Percentiles rank a stretch among this genome's conserved stretches.
These are phyloP conservation scores for Pseudocercospora eumusae DNA, from an alignment of 2,329 filamentous ascomycete genomes.

Conservation along the genomic window DNA sequence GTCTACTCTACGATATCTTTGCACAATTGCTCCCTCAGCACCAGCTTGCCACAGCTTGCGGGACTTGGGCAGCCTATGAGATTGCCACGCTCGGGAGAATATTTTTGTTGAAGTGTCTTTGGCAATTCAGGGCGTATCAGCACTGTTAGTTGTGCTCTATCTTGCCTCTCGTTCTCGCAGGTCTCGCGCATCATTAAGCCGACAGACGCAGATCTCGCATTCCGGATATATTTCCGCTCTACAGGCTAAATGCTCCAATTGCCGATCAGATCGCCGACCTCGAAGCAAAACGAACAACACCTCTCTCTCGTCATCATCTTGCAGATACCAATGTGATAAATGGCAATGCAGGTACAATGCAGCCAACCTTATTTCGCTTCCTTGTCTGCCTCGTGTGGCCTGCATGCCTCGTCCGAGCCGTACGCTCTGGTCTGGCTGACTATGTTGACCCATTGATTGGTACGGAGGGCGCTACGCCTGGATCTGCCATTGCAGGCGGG, in stretches of 20 bases:
- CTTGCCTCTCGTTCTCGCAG: not conserved
- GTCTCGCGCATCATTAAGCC: not conserved
- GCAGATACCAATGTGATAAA: not conserved
- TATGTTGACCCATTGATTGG: conserved; percentile 53
- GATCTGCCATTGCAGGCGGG: conserved; percentile 31
- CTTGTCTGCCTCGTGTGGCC: not conserved
- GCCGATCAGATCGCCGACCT: not conserved
- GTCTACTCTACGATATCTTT: not conserved
- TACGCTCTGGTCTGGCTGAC: conserved; percentile 7
- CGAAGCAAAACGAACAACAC: not conserved
- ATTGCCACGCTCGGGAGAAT: not conserved
- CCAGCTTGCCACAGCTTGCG: not conserved
- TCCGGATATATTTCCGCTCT: not conserved
- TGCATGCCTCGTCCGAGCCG: not conserved
- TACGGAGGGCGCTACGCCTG: conserved; percentile 48
- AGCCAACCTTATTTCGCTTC: not conserved
- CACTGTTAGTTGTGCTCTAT: not conserved
- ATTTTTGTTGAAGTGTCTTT: not conserved
- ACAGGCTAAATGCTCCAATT: not conserved
- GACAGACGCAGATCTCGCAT: not conserved
- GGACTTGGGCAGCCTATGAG: not conserved
- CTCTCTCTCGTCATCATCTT: no score
- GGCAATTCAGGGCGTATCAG: not conserved
- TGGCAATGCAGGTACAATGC: not conserved
- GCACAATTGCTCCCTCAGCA: not conserved